These are phyloP conservation scores for Prunus mira DNA, from an alignment of 306 rosid genomes.

Conservation along the genomic window DNA sequence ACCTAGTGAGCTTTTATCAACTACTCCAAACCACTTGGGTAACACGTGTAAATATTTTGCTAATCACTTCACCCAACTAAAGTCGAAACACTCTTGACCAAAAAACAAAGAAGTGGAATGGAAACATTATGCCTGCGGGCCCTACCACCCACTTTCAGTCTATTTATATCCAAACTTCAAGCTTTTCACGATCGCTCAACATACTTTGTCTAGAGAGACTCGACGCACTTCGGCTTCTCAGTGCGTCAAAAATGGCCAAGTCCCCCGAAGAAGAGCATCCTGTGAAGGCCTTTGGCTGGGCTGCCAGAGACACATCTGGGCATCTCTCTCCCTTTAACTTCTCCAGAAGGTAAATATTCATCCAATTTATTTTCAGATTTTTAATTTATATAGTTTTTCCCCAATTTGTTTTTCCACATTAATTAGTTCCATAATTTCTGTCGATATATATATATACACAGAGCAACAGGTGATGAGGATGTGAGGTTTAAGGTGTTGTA, in stretches of 20 bases:
- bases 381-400: not conserved
- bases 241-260: not conserved
- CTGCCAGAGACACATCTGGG: constrained; percentile 39
- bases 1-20: too few species aligned
- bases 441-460: not conserved
- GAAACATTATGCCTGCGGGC: not conserved
- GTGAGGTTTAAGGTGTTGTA: constrained; percentile 24
- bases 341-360: constrained; percentile 34
- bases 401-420: not conserved
- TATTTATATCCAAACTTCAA: not conserved
- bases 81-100: too few species aligned
- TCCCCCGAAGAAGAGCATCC: constrained; percentile 37
- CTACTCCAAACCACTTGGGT: too few species aligned
- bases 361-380: not conserved
- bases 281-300: constrained; percentile 44
- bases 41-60: too few species aligned
- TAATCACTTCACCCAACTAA: too few species aligned
- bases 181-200: not conserved
- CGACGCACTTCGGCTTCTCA: not conserved
- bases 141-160: not conserved
- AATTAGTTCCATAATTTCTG: too few species aligned
- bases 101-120: too few species aligned
- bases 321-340: constrained; percentile 39
- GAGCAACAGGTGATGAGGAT: constrained; percentile 20
- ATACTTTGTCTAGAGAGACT: not conserved